These are phyloP conservation scores for Paecilomyces niveus DNA, from an alignment of 2,329 filamentous ascomycete genomes.

Conservation along the genomic window DNA sequence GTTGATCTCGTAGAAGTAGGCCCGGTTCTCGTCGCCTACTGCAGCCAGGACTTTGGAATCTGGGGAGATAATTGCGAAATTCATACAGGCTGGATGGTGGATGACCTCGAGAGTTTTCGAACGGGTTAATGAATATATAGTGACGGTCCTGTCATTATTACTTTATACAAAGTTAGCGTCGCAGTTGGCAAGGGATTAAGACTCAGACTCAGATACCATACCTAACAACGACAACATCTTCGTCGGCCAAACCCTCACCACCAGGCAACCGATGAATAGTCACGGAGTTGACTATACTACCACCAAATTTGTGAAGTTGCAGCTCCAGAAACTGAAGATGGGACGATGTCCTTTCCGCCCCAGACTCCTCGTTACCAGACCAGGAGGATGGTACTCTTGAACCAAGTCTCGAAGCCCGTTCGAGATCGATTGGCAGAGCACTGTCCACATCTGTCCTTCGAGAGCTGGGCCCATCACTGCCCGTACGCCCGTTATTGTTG, in stretches of 20 bases:
- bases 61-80: constrained; percentile 88
- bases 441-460: constrained; percentile 47
- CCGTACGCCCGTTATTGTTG: constrained; percentile 28
- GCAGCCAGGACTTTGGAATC: constrained; percentile 74
- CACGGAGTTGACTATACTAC: constrained; percentile 61
- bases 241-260: constrained; percentile 40
- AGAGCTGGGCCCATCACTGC: constrained; percentile 29
- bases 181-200: constrained; percentile 14
- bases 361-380: constrained; percentile 12
- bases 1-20: constrained; percentile 66
- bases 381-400: constrained; percentile 18
- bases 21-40: constrained; percentile 78
- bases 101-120: constrained; percentile 63
- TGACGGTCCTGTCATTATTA: constrained; percentile 91
- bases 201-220: constrained; percentile 15
- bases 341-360: constrained; percentile 10
- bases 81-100: constrained; percentile 76
- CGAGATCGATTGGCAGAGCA: constrained; percentile 47
- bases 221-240: constrained; percentile 49
- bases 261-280: constrained; percentile 52
- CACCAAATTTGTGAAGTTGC: constrained; percentile 53
- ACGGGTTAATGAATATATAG: constrained; percentile 68
- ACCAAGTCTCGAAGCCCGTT: constrained; percentile 17
- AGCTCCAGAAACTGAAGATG: constrained; percentile 38
- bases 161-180: constrained; percentile 56